Evolutionary conservation across 805 yeast genomes (phyloP).

Genomic region (Kluyveromyces aestuarii): DNA sequence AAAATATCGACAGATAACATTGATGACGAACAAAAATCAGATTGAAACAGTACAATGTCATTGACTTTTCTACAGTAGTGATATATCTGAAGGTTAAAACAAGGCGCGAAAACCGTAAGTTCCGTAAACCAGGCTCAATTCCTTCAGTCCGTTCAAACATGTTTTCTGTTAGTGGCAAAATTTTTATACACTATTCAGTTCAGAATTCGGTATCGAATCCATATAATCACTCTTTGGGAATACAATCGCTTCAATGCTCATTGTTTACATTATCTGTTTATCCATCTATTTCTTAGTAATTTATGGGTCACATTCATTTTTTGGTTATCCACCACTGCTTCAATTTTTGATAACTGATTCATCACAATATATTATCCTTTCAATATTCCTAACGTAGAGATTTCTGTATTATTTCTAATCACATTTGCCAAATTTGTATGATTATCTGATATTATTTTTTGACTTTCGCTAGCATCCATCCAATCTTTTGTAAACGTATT

Average conservation of each 20-base stretch:
- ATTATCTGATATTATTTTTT: neutral
- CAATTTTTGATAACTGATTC: too few relatives aligned
- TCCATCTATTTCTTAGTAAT: neutral
- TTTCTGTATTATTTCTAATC: neutral
- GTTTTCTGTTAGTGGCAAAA: too few relatives aligned
- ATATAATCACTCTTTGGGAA: too few relatives aligned
- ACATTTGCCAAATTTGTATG: neutral
- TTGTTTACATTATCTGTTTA: too few relatives aligned
- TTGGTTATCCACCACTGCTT: neutral
- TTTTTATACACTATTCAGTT: too few relatives aligned
- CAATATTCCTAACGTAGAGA: neutral
- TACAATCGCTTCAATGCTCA: too few relatives aligned
- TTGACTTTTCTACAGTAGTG: neutral
- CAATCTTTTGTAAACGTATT: conserved; percentile 18
- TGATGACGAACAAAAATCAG: neutral
- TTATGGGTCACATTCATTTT: neutral
- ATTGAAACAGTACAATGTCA: too few relatives aligned
- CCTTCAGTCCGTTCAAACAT: neutral
- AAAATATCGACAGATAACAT: neutral
- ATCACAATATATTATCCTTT: neutral
- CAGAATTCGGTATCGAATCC: too few relatives aligned
- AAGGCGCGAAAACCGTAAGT: neutral
- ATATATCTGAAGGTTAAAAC: neutral
- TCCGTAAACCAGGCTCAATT: neutral
- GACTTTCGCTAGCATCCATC: conserved; percentile 12